Evolutionary conservation across 176 grass and related monocot genomes (phyloP).

Genomic region (Carex pumila): DNA sequence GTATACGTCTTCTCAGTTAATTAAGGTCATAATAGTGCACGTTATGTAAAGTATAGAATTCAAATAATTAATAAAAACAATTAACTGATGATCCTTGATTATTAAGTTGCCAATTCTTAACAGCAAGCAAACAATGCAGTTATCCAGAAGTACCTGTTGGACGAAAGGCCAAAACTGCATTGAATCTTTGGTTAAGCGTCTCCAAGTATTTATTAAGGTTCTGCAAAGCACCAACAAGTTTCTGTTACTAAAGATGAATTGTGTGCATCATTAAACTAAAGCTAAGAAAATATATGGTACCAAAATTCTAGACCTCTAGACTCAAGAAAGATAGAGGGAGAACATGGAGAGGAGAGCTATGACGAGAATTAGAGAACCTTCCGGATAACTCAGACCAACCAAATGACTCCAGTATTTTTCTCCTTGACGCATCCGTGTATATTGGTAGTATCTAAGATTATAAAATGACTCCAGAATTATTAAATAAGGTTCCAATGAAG

Average conservation of each 20-base stretch:
- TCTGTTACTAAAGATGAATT: neutral
- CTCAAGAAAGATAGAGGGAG: conserved; percentile 53
- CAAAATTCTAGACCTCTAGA: conserved; percentile 42
- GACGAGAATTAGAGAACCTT: conserved; percentile 40
- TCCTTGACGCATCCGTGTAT: conserved; percentile 60
- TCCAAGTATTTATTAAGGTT: conserved; percentile 52
- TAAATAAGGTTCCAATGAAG: neutral
- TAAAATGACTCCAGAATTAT: neutral
- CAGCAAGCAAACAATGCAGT: neutral
- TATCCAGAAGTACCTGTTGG: conserved; percentile 56
- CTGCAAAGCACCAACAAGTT: conserved; percentile 19
- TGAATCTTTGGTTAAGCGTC: conserved; percentile 43
- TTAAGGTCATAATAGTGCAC: neutral
- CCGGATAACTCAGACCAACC: conserved; percentile 54
- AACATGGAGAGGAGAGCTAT: conserved; percentile 60
- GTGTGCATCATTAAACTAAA: conserved; percentile 23
- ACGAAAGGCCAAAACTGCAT: conserved; percentile 56
- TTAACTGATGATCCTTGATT: neutral
- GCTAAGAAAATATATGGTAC: neutral
- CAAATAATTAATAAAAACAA: neutral
- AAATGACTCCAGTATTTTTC: conserved; percentile 68
- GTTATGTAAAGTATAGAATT: neutral
- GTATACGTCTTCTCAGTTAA: neutral
- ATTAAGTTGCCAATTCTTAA: neutral
- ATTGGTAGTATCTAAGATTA: conserved; percentile 22